Percentiles rank a stretch among this genome's conserved stretches.
Conservation (phyloP, 2,329 filamentous ascomycete species). For the Monosporascus ibericus region DNA sequence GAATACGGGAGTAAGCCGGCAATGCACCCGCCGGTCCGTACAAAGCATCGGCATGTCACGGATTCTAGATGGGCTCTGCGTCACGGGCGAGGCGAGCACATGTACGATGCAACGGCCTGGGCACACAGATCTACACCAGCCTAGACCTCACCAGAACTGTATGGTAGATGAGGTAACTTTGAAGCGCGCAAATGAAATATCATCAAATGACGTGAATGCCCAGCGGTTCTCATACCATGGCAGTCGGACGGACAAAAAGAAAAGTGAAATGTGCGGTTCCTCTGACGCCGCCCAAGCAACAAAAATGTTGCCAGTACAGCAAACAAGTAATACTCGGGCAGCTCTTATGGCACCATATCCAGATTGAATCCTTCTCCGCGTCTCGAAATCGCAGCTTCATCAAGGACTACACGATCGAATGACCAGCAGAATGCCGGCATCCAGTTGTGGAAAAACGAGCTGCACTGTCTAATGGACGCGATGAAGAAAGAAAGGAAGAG, state of each 20-base stretch:
- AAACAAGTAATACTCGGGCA: slow-evolving; percentile 53
- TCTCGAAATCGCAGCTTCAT: slow-evolving; percentile 48
- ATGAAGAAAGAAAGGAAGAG: slow-evolving; percentile 35
- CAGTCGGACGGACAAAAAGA: not conserved
- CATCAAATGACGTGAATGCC: not conserved
- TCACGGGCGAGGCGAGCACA: too few species aligned
- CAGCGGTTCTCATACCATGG: too few species aligned
- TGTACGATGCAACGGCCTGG: not conserved
- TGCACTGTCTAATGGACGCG: slow-evolving; percentile 86
- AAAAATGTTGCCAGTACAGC: slow-evolving; percentile 26
- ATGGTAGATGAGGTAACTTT: not conserved
- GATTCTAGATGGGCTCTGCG: too few species aligned
- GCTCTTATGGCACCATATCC: slow-evolving; percentile 62
- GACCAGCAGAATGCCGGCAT: slow-evolving; percentile 62
- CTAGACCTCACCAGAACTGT: not conserved
- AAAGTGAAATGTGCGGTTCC: slow-evolving; percentile 57
- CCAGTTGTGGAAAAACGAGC: slow-evolving; percentile 53
- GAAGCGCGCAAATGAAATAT: not conserved
- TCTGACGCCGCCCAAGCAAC: slow-evolving; percentile 83
- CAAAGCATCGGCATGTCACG: too few species aligned
- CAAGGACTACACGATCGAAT: slow-evolving; percentile 49
- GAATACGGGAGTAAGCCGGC: not conserved
- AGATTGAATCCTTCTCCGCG: slow-evolving; percentile 37
- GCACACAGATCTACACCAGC: not conserved
- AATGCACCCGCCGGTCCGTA: not conserved